Percentiles rank a stretch among this genome's conserved stretches.
phyloP scores from a whole-genome alignment of 2,329 filamentous ascomycete species.

The Fusarium palustre region DNA sequence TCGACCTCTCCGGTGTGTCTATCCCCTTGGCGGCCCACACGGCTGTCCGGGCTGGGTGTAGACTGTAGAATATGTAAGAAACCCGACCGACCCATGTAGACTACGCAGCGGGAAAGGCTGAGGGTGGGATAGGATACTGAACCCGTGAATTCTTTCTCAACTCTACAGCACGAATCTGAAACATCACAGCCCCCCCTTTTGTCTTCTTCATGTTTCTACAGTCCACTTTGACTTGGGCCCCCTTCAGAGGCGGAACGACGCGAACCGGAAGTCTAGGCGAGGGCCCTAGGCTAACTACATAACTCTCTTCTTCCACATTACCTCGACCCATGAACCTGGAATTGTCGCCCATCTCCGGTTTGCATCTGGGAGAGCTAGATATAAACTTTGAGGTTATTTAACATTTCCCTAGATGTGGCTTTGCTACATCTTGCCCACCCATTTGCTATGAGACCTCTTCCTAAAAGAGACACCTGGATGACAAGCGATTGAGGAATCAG shows the following conservation, averaged over 20 bases:
- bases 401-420: slow-evolving; percentile 4
- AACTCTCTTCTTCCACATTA: neutral
- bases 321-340: slow-evolving; percentile 23
- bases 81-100: neutral
- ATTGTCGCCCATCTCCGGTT: neutral
- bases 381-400: slow-evolving; percentile 40
- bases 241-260: slow-evolving; percentile 20
- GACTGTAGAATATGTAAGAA: slow-evolving; percentile 11
- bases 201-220: slow-evolving; percentile 8
- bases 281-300: neutral
- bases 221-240: neutral
- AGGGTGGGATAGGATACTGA: slow-evolving; percentile 37
- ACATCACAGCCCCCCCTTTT: slow-evolving; percentile 19
- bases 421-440: slow-evolving; percentile 11
- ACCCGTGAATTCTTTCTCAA: slow-evolving; percentile 15
- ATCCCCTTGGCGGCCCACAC: slow-evolving; percentile 25
- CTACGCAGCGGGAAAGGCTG: slow-evolving; percentile 8
- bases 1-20: slow-evolving; percentile 25
- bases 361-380: slow-evolving; percentile 8
- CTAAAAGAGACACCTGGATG: slow-evolving; percentile 24
- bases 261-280: slow-evolving; percentile 29
- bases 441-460: slow-evolving; percentile 20
- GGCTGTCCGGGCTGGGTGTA: slow-evolving; percentile 30
- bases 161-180: slow-evolving; percentile 21
- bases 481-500: slow-evolving; percentile 25